These are phyloP conservation scores for Craterostigma plantagineum DNA, from an alignment of 257 asterid species.

Conservation along the genomic window DNA sequence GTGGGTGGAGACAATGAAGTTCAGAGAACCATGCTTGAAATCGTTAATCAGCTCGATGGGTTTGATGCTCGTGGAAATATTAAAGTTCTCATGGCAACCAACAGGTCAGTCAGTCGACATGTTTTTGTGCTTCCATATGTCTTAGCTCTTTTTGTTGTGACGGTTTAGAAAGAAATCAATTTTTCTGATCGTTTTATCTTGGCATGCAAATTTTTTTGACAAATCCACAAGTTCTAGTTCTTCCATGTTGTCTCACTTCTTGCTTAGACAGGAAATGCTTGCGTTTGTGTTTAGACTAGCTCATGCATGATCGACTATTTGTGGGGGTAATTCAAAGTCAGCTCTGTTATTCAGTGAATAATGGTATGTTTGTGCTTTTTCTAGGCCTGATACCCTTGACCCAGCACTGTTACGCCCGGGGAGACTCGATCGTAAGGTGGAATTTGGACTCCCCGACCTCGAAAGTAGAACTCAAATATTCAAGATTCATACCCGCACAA, in stretches of 20 bases:
- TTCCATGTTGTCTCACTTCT: no score
- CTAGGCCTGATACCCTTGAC: conserved; percentile 66
- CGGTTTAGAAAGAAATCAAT: not conserved
- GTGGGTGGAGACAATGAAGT: conserved; percentile 77
- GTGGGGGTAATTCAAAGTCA: no score
- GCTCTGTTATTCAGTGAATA: no score
- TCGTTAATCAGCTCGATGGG: conserved; percentile 87
- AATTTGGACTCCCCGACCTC: conserved; percentile 68
- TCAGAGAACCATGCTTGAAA: conserved; percentile 76
- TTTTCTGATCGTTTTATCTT: no score
- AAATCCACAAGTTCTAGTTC: no score
- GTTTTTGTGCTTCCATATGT: not conserved
- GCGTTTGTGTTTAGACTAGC: no score
- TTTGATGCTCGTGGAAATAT: conserved; percentile 98
- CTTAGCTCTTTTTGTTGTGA: not conserved
- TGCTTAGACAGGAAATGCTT: no score
- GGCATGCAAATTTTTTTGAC: no score
- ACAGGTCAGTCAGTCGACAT: conserved; percentile 35
- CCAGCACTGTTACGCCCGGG: conserved; percentile 70
- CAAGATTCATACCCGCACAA: conserved; percentile 62
- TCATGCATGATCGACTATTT: not conserved
- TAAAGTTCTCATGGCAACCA: conserved; percentile 96
- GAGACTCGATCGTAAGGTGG: conserved; percentile 58
- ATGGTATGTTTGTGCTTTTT: no score
- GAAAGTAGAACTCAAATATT: conserved; percentile 67